phyloP scores from a whole-genome alignment of 192 early-diverging fungal genomes.

The Obelidium mucronatum region DNA sequence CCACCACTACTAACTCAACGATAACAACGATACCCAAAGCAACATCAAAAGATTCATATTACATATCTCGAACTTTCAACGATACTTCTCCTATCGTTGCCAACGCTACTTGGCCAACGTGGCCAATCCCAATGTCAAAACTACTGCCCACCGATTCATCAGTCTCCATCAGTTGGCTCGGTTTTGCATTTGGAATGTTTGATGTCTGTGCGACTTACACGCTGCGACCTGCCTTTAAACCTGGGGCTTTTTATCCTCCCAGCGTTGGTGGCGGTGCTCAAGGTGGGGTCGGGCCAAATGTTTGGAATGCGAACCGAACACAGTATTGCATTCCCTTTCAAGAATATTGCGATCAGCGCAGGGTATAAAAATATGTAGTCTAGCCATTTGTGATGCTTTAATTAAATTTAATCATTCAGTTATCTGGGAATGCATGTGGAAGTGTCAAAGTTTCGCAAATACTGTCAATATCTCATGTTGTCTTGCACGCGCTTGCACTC shows the following conservation, averaged over 20 bases:
- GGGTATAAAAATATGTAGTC: neutral
- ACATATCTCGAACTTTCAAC: neutral
- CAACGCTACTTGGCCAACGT: neutral
- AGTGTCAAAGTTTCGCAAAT: neutral
- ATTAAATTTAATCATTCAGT: neutral
- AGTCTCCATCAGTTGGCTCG: neutral
- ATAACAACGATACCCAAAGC: no score
- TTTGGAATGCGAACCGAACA: neutral
- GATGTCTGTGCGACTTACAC: neutral
- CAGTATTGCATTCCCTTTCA: neutral
- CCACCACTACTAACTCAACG: constrained; percentile 9
- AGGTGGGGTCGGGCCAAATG: neutral
- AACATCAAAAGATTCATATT: neutral
- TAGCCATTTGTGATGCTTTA: neutral
- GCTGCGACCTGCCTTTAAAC: neutral
- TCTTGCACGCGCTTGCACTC: neutral
- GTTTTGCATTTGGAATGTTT: neutral
- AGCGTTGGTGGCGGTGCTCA: neutral
- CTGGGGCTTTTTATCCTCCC: neutral
- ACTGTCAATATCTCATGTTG: neutral
- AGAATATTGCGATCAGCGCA: neutral
- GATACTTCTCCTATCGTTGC: neutral
- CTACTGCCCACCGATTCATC: neutral
- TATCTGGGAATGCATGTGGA: neutral
- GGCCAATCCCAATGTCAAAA: neutral